These are phyloP conservation scores for Diaporthe sp. DNA, from an alignment of 2,329 filamentous ascomycete genomes.

Conservation along the genomic window DNA sequence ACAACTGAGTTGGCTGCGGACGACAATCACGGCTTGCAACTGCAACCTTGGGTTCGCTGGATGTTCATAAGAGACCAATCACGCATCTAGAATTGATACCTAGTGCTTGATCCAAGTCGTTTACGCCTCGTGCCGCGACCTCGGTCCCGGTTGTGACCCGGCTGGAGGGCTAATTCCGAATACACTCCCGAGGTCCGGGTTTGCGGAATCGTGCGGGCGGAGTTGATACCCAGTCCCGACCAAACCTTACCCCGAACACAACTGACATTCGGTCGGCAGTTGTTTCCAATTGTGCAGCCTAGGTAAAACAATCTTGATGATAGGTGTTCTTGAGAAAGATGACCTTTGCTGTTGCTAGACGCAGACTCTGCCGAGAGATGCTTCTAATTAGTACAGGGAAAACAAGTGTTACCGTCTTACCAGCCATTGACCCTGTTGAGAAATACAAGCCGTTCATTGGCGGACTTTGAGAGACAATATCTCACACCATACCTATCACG, in stretches of 20 bases:
- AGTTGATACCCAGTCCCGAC: not conserved
- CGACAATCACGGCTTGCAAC: not conserved
- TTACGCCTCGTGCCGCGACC: not conserved
- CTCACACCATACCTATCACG: not conserved
- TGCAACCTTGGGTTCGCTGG: not conserved
- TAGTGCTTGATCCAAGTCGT: not conserved
- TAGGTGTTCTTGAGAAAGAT: not conserved
- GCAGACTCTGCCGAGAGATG: not conserved
- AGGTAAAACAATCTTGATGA: too few species aligned
- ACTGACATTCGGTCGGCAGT: not conserved
- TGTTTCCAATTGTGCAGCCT: not conserved
- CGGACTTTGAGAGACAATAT: not conserved
- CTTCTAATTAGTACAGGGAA: not conserved
- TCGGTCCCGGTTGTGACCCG: not conserved
- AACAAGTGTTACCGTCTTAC: not conserved
- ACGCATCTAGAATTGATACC: not conserved
- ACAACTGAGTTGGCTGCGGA: not conserved
- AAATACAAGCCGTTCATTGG: not conserved
- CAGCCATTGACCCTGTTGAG: not conserved
- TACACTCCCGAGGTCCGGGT: not conserved
- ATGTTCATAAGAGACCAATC: not conserved
- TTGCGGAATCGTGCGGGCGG: constrained; percentile 9
- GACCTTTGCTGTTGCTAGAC: too few species aligned
- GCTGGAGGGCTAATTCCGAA: not conserved
- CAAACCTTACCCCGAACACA: not conserved